Conservation (phyloP, 345 rosid species). For the Eutrema heterophyllum region DNA sequence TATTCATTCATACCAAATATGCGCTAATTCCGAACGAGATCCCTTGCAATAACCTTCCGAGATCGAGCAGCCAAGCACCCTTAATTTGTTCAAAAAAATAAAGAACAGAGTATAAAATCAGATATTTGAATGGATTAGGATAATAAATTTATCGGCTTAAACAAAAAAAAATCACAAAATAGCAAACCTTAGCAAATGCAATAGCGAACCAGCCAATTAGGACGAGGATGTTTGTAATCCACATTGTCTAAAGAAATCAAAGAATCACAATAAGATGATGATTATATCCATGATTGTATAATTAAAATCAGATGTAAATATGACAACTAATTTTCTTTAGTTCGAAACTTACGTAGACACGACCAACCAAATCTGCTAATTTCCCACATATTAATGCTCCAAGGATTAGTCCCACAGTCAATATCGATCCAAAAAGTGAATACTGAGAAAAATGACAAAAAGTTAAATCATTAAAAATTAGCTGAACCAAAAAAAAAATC, state of each 20-base stretch:
- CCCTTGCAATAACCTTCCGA: conserved; percentile 73
- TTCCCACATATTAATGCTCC: conserved; percentile 46
- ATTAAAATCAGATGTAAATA: background rate
- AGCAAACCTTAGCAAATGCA: conserved; percentile 49
- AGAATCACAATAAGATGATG: background rate
- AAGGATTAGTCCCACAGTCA: conserved; percentile 44
- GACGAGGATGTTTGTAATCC: conserved; percentile 37
- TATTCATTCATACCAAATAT: conserved; percentile 56
- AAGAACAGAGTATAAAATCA: too few species aligned
- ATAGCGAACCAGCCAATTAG: conserved; percentile 48
- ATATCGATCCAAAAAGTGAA: conserved; percentile 51
- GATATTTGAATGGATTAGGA: too few species aligned
- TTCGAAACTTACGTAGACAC: conserved; percentile 35
- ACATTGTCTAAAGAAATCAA: conserved; percentile 54
- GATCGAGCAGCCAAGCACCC: conserved; percentile 57
- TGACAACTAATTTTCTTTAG: too few species aligned
- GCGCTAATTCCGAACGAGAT: conserved; percentile 63
- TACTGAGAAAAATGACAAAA: conserved; percentile 20
- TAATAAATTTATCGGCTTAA: too few species aligned
- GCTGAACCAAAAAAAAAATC: background rate
- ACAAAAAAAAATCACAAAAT: too few species aligned
- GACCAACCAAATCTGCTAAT: conserved; percentile 44
- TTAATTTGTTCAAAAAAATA: conserved; percentile 28
- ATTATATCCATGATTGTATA: background rate
- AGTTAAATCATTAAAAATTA: background rate